Conservation (phyloP, 345 rosid genomes). For the Gossypium stocksii region DNA sequence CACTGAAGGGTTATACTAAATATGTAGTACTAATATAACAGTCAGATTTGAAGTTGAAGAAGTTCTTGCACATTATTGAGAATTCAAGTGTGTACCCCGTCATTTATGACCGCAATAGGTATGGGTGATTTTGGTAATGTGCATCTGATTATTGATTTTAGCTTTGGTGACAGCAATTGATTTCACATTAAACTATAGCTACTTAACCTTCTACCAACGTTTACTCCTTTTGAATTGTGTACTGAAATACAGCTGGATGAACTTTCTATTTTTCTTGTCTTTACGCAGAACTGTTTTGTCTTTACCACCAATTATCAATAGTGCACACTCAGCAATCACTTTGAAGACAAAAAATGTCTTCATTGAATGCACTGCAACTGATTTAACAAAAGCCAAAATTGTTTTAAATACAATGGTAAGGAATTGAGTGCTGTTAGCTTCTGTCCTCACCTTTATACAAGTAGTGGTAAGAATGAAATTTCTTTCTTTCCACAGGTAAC, state of each 20-base stretch:
- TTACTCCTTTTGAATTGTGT: background rate
- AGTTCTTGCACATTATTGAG: slow-evolving; percentile 86
- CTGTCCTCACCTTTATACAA: slow-evolving; percentile 13
- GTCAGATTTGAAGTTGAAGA: slow-evolving; percentile 90
- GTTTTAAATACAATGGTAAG: slow-evolving; percentile 89
- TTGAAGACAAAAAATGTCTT: slow-evolving; percentile 88
- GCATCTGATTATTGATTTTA: background rate
- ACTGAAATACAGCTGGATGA: background rate
- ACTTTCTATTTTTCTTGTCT: slow-evolving; percentile 8
- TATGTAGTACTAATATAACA: slow-evolving; percentile 29
- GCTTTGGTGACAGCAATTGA: background rate
- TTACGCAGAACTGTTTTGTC: slow-evolving; percentile 78
- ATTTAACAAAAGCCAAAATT: slow-evolving; percentile 86
- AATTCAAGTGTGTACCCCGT: slow-evolving; percentile 81
- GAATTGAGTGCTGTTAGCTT: slow-evolving; percentile 13
- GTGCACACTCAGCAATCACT: slow-evolving; percentile 92
- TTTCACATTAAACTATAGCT: background rate
- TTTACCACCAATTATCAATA: slow-evolving; percentile 87
- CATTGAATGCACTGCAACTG: slow-evolving; percentile 94
- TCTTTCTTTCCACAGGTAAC: slow-evolving; percentile 56
- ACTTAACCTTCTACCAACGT: background rate
- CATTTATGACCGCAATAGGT: slow-evolving; percentile 72
- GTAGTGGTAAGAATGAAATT: background rate
- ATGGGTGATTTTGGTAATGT: slow-evolving; percentile 17
- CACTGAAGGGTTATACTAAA: background rate